Conservation (phyloP, 371 early-diverging fungal genomes). For the Syncephalis fuscata region DNA sequence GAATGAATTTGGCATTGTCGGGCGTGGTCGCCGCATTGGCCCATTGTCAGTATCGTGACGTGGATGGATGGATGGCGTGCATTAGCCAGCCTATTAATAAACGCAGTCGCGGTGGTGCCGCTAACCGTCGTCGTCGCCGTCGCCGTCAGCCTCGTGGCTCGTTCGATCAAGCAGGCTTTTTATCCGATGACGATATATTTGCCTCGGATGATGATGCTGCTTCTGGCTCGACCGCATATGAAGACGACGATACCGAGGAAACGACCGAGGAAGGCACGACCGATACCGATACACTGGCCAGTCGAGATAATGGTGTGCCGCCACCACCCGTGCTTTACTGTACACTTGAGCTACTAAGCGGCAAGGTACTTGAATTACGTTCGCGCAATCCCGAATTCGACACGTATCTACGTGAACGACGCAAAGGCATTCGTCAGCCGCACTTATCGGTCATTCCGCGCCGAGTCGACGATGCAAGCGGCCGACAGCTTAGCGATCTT, state of each 20-base stretch:
- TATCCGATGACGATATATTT: conserved; percentile 11
- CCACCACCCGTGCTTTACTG: conserved; percentile 1
- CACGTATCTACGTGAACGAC: conserved; percentile 2
- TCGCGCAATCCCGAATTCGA: background rate
- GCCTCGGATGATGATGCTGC: conserved; percentile 14
- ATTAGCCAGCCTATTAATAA: background rate
- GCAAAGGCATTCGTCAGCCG: conserved; percentile 5
- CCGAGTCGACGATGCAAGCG: conserved; percentile 29
- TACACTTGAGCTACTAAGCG: background rate
- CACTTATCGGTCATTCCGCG: conserved; percentile 17
- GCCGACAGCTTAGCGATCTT: conserved; percentile 23
- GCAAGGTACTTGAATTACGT: background rate
- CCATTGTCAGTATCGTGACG: conserved; percentile 50
- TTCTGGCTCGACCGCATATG: conserved; percentile 2
- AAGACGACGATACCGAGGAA: conserved; percentile 16
- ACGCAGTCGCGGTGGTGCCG: too few species aligned
- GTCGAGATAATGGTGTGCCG: background rate
- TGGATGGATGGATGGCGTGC: conserved; percentile 63
- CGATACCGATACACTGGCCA: background rate
- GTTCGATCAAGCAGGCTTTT: background rate
- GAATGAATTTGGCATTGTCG: conserved; percentile 78
- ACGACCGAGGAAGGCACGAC: conserved; percentile 12
- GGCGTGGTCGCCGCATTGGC: conserved; percentile 73
- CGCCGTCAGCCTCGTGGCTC: background rate
- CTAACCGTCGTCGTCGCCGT: conserved; percentile 6